Conservation (phyloP, 768 basidiomycete genomes). For the Tulasnella sp. region DNA sequence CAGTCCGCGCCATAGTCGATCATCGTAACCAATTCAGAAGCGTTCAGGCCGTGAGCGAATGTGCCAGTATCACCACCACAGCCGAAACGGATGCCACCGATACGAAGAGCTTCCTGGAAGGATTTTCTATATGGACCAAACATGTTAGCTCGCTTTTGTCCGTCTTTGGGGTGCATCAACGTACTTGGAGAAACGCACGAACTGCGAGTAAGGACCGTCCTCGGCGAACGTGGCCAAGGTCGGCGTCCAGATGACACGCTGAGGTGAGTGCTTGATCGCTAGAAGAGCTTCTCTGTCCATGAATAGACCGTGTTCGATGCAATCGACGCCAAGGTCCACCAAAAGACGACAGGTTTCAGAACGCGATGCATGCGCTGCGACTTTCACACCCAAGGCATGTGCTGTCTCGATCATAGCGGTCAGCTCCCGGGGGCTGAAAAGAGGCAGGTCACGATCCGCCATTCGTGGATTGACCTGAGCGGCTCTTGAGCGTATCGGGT, state of each 20-base stretch:
- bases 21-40: constrained; percentile 61
- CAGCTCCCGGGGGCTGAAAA: constrained; percentile 50
- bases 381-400: constrained; percentile 52
- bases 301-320: constrained; percentile 55
- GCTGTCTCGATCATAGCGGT: constrained; percentile 51
- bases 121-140: neutral
- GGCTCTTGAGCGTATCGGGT: constrained; percentile 51
- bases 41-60: constrained; percentile 59
- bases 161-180: neutral
- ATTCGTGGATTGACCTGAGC: constrained; percentile 42
- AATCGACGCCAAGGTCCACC: constrained; percentile 43
- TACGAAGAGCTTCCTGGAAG: constrained; percentile 48
- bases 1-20: constrained; percentile 52
- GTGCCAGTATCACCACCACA: constrained; percentile 65
- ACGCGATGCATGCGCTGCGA: constrained; percentile 53
- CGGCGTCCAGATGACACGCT: constrained; percentile 51
- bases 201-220: neutral
- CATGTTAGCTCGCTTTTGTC: neutral
- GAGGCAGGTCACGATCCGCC: constrained; percentile 41
- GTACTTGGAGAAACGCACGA: neutral
- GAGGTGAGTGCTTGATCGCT: constrained; percentile 15
- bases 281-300: constrained; percentile 31
- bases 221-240: constrained; percentile 49
- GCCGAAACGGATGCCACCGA: constrained; percentile 49
- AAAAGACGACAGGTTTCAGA: constrained; percentile 42